These are phyloP conservation scores for Ophiocordyceps sinensis DNA, from an alignment of 2,329 filamentous ascomycete species.

Conservation along the genomic window DNA sequence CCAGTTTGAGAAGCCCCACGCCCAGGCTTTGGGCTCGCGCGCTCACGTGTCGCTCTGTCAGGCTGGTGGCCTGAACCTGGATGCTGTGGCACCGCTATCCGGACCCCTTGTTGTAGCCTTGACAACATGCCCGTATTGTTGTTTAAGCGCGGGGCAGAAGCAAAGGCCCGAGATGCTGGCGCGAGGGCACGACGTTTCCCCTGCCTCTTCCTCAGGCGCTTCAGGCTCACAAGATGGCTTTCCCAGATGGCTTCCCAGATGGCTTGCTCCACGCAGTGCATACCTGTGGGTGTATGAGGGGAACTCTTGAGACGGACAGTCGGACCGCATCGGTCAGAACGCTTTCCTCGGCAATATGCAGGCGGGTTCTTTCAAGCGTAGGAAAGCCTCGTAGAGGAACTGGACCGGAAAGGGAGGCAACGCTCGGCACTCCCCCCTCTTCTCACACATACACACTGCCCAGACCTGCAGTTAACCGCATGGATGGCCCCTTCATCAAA, in stretches of 20 bases:
- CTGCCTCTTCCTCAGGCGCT: background rate
- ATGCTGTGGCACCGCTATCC: constrained; percentile 3
- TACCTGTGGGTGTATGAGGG: background rate
- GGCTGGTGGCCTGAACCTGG: constrained; percentile 1
- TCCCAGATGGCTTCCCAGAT: background rate
- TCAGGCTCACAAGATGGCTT: background rate
- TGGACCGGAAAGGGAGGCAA: background rate
- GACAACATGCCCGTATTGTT: constrained; percentile 1
- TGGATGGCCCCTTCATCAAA: constrained; percentile 6
- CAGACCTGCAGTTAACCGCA: constrained; percentile 8
- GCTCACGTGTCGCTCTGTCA: constrained; percentile 3
- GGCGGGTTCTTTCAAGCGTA: background rate
- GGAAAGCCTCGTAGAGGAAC: background rate
- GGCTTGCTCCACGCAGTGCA: background rate
- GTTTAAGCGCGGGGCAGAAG: constrained; percentile 2
- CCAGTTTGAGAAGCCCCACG: background rate
- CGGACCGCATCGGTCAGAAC: background rate
- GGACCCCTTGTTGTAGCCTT: background rate
- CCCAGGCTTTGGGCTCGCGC: background rate
- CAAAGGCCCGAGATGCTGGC: constrained; percentile 2
- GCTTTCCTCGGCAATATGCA: background rate
- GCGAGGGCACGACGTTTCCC: background rate
- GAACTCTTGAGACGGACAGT: background rate
- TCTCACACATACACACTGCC: constrained; percentile 3
- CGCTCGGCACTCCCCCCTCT: background rate